Base-by-base conservation (phyloP, 2,329 filamentous ascomycete species). In the Cordyceps tenuipes region DNA sequence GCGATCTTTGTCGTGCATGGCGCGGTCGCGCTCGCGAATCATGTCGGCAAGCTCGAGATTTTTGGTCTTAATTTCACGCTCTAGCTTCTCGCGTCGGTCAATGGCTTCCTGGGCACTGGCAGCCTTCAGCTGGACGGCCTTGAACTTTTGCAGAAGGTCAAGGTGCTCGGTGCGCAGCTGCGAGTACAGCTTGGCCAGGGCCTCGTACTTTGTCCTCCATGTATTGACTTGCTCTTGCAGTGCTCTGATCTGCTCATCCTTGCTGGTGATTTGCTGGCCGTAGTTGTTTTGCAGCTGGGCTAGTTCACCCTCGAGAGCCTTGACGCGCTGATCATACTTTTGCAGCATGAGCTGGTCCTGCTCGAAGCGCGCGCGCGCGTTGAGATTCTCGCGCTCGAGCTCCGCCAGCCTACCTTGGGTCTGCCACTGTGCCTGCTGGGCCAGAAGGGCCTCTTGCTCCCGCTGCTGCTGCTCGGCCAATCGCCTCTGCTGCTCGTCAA, bases 31-130 rank as follows among this genome's bases (percentile, higher is more conserved):
- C 77, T 99, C 94, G 48, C 94, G 85, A 65, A 99, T 99, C 94
- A 99, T 97, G 72, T 97, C 91, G 36, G 94, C 94, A 63, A 99
- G 77, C 73, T 99, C 94, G n/a, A 99, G 79, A 71, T 99, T 99
- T 83, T 99, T 99, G 34, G 93, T 97, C 83, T 99, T 99, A 72
- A 99, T 89, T 76, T 99, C 94, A 39, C 93, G 88, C 77, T 97
- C 91, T 57, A 99, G 82, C 78, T 95, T 96, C 77, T 99, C 94
- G 9, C 93, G 87, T 67, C 84, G 87, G 61, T 97, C 94, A 64
- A 97, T 96, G 1, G 94, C 94, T 76, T 99, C 94, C 71, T 97
- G 93, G 0, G 94, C 94, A 5, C 92, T 97, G 17, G 93, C 91
- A 1, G 94, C 94, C 80, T 97, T 99, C 64, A 97, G 82, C 73